phyloP scores from a whole-genome alignment of 139 green algal genomes.

The Chlorella sp. region DNA sequence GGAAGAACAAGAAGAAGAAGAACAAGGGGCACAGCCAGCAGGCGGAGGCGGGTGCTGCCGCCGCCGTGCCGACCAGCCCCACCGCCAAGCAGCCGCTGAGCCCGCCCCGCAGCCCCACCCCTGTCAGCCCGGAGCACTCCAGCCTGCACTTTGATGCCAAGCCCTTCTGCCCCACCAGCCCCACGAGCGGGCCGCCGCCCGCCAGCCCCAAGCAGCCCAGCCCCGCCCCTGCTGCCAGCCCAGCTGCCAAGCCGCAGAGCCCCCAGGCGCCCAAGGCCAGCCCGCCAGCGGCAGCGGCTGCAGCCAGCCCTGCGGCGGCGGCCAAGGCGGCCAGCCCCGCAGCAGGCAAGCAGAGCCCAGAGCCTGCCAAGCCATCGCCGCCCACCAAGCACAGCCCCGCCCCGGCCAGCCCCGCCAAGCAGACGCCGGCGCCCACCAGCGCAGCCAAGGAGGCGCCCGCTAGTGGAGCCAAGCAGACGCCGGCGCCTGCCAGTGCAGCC shows the following conservation, averaged over 20 bases:
- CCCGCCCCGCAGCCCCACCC: not conserved
- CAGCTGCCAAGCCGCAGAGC: no score
- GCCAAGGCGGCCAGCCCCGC: not conserved
- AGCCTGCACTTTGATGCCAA: not conserved
- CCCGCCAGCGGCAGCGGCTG: no score
- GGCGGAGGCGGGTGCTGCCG: not conserved
- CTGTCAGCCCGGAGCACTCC: no score
- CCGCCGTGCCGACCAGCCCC: not conserved
- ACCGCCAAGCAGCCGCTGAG: not conserved
- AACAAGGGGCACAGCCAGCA: constrained; percentile 13
- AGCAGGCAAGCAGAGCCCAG: not conserved
- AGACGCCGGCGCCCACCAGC: no score
- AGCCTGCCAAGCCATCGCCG: not conserved
- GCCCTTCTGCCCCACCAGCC: not conserved
- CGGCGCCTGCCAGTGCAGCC: no score
- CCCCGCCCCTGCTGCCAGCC: no score
- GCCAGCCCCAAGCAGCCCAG: no score
- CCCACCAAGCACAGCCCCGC: not conserved
- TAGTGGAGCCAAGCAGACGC: no score
- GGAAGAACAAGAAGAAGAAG: constrained; percentile 45
- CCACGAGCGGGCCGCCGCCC: no score
- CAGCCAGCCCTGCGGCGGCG: not conserved
- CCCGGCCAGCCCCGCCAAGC: no score
- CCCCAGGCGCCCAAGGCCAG: no score
- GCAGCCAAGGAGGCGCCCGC: no score